These are phyloP conservation scores for Aulographum hederae DNA, from an alignment of 2,329 filamentous ascomycete species.

Conservation along the genomic window DNA sequence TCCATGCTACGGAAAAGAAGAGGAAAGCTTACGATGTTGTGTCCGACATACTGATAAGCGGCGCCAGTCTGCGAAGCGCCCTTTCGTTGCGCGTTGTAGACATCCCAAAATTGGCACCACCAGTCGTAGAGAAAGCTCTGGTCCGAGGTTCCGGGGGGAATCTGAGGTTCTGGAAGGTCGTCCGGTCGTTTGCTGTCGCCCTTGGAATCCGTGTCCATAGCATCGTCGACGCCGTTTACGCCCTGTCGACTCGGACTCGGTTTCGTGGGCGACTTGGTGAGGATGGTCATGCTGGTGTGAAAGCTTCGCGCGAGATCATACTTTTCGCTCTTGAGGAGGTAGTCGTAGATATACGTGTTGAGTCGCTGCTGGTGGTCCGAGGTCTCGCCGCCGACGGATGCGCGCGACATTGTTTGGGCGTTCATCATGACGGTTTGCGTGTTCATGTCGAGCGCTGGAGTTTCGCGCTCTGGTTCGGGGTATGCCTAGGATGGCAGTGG, in stretches of 20 bases:
- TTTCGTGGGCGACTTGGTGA: conserved; percentile 34
- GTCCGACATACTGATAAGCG: conserved; percentile 64
- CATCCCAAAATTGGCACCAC: conserved; percentile 97
- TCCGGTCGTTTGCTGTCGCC: conserved; percentile 61
- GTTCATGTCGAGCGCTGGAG: too few species aligned
- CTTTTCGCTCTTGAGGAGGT: conserved; percentile 74
- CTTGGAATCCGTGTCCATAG: conserved; percentile 71
- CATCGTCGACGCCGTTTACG: conserved; percentile 48
- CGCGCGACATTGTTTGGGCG: too few species aligned
- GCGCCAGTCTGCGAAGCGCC: too few species aligned
- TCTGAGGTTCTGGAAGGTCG: conserved; percentile 59
- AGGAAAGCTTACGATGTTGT: conserved; percentile 75
- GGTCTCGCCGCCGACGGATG: conserved; percentile 16
- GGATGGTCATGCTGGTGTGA: conserved; percentile 28
- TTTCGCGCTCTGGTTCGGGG: not conserved
- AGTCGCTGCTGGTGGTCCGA: too few species aligned
- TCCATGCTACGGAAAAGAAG: too few species aligned
- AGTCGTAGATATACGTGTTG: conserved; percentile 83
- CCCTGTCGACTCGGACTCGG: conserved; percentile 48
- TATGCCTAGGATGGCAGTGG: conserved; percentile 5
- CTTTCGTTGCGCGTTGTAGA: conserved; percentile 65
- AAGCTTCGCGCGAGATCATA: conserved; percentile 66
- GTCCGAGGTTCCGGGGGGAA: conserved; percentile 45
- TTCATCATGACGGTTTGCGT: too few species aligned
- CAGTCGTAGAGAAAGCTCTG: conserved; percentile 89